Evolutionary conservation across 2,329 filamentous ascomycete species (phyloP).

Genomic region (Talaromyces albobiverticillius): DNA sequence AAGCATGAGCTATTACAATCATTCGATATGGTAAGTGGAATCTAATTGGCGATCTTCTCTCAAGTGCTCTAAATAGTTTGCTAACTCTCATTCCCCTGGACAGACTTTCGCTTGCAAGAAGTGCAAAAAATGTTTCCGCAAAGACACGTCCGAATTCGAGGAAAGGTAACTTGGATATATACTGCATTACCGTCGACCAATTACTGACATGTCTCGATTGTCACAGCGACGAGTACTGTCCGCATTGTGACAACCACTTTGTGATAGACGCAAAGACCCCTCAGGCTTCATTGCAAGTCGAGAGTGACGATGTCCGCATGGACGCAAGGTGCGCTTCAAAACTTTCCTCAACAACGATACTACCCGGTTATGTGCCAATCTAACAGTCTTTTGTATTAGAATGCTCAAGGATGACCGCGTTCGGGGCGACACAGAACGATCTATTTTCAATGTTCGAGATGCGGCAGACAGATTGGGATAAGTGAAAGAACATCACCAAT

Average conservation of each 20-base stretch:
- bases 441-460: constrained; percentile 73
- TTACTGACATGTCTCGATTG: not conserved
- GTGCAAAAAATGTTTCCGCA: constrained; percentile 97
- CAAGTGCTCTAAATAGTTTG: not conserved
- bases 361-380: not conserved
- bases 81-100: not conserved
- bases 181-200: not conserved
- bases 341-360: not conserved
- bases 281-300: constrained; percentile 77
- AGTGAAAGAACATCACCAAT: constrained; percentile 21
- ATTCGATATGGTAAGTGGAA: constrained; percentile 69
- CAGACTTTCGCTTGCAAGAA: constrained; percentile 91
- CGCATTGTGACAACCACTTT: constrained; percentile 98
- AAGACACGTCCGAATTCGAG: constrained; percentile 87
- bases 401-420: constrained; percentile 92
- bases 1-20: constrained; percentile 71
- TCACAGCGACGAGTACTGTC: constrained; percentile 88
- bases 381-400: constrained; percentile 31
- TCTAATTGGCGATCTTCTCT: not conserved
- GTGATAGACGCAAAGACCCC: constrained; percentile 85
- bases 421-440: constrained; percentile 56
- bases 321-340: constrained; percentile 63
- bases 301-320: constrained; percentile 84
- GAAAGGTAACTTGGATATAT: constrained; percentile 55
- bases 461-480: constrained; percentile 74